A percentile compares a stretch with the other conserved stretches of the same genome.
Conservation (phyloP, 2,329 filamentous ascomycete genomes). For the Davidsoniella neocaledoniae region DNA sequence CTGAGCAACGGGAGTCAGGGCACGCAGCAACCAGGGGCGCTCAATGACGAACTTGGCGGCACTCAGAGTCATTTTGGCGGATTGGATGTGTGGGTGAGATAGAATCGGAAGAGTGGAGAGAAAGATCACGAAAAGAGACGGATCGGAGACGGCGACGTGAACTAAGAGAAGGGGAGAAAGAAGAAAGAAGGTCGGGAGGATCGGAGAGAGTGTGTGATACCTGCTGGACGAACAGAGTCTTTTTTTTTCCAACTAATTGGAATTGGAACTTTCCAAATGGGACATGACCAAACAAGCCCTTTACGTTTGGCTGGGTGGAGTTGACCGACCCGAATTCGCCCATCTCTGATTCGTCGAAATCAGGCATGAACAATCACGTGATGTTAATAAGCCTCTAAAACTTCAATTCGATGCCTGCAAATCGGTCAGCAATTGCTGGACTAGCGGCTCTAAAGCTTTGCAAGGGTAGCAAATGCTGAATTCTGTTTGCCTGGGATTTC, state of each 20-base stretch:
- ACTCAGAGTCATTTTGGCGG: constrained; percentile 49
- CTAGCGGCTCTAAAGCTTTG: no score
- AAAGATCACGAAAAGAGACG: not conserved
- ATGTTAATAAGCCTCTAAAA: not conserved
- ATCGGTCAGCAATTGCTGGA: not conserved
- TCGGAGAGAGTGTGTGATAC: constrained; percentile 8
- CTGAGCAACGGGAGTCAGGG: constrained; percentile 60
- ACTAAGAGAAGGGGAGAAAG: not conserved
- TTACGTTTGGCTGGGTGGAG: constrained; percentile 1
- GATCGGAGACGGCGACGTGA: not conserved
- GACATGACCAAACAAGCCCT: not conserved
- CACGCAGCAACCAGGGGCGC: constrained; percentile 58
- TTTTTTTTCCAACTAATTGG: constrained; percentile 5
- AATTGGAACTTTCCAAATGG: constrained; percentile 4
- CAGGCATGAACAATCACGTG: constrained; percentile 3
- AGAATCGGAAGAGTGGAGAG: constrained; percentile 17
- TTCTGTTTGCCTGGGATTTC: constrained; percentile 5
- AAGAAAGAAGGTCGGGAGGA: constrained; percentile 11
- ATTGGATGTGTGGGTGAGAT: constrained; percentile 16
- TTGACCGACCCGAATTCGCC: constrained; percentile 7
- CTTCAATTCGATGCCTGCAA: not conserved
- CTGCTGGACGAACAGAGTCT: not conserved
- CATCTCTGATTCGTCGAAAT: constrained; percentile 4
- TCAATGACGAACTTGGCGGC: constrained; percentile 58
- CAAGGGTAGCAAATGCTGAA: not conserved